Base-by-base conservation (phyloP, 2,329 filamentous ascomycete genomes). In the Nigrospora sphaerica region DNA sequence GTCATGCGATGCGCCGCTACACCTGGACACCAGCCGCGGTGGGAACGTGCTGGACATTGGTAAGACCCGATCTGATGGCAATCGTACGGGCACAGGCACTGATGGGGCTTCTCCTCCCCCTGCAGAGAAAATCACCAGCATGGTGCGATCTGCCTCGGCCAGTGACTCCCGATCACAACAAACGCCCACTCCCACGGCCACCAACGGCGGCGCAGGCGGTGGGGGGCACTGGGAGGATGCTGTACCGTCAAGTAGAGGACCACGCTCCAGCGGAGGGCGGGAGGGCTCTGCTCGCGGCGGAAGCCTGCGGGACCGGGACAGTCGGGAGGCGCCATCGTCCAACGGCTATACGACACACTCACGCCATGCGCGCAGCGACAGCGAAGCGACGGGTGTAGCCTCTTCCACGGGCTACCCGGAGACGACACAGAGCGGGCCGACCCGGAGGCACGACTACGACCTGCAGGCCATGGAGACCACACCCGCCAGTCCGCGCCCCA, bases 391-490 rank as follows among this genome's bases (percentile, higher is more conserved):
- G 3, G 86, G 86, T 14, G 73, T 79, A 23, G 75, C 82, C 11
- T 93, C 89, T 1, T 90, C 88, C 2, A 81, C 77, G 18, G 89
- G 91, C 39, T 95, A 95, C 60, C 78, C 83, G 23, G 87, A 92
- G 52, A 84, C 84, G 3, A 81, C 82, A 14, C 82, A 88, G 56
- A 85, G 80, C 57, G 79, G 78, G 7, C 80, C 80, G 23, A 76
- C 78, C 36, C 81, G 91, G 56, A 85, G 86, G 46, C 90, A 96
- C 61, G 92, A 97, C 62, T 97, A 95, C 60, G 93, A 97, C 61
- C 81, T 95, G 14, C 92, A 97, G 64, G 90, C 91, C 4, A 95
- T 96, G 88, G 92, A 96, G 65, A 88, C 88, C 0, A 86, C 83
- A 32, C 75, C 95, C 16, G 79, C 80, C 52, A 90, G 83, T 65